Evolutionary conservation across 768 basidiomycete genomes (phyloP).

Genomic region (Tremella fuciformis): DNA sequence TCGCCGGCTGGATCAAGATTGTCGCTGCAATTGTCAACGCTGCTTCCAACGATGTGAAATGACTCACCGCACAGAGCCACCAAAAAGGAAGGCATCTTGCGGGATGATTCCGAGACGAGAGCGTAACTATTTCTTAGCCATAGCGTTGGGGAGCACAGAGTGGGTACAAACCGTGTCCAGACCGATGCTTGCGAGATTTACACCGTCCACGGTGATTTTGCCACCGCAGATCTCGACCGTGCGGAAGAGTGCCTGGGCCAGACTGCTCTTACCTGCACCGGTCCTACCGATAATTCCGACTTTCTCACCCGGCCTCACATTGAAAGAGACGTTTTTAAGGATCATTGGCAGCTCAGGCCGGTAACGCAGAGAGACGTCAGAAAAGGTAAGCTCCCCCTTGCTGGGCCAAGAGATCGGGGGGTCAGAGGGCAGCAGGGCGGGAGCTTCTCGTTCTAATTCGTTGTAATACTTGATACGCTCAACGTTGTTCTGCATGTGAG

Average conservation of each 20-base stretch:
- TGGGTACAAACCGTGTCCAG: conserved; percentile 55
- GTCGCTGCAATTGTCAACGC: conserved; percentile 39
- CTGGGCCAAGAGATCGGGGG: conserved; percentile 51
- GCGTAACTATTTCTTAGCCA: conserved; percentile 51
- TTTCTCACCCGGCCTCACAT: conserved; percentile 60
- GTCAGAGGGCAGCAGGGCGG: conserved; percentile 56
- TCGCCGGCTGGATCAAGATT: conserved; percentile 60
- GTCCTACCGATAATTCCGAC: conserved; percentile 72
- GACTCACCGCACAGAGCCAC: conserved; percentile 20
- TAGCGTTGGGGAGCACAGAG: background rate
- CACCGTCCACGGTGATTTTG: conserved; percentile 18
- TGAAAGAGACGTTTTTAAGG: conserved; percentile 5
- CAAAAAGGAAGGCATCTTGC: conserved; percentile 61
- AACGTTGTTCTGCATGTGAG: conserved; percentile 58
- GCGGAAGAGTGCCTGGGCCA: conserved; percentile 57
- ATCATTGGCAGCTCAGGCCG: background rate
- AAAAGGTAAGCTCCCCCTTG: background rate
- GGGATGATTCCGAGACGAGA: conserved; percentile 64
- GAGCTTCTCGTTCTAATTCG: conserved; percentile 70
- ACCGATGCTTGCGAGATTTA: conserved; percentile 57
- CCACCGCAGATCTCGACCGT: conserved; percentile 59
- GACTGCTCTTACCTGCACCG: conserved; percentile 57
- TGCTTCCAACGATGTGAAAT: background rate
- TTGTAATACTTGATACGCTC: conserved; percentile 78
- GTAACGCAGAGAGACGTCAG: background rate